These are phyloP conservation scores for Gardenia jasminoides DNA, from an alignment of 257 asterid genomes.

Conservation along the genomic window DNA sequence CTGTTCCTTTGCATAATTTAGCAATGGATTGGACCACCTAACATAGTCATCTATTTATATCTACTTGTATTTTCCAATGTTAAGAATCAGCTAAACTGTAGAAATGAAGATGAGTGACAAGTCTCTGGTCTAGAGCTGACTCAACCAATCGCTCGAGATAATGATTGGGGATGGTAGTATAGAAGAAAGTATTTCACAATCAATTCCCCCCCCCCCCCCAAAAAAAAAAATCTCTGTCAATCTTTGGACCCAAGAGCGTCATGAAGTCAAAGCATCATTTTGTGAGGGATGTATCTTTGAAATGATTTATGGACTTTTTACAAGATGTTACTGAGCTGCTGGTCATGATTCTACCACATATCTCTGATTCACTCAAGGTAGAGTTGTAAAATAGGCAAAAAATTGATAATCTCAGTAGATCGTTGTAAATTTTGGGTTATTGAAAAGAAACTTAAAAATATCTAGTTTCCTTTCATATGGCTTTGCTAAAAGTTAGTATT, in stretches of 20 bases:
- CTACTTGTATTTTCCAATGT: not conserved
- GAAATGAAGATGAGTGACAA: not conserved
- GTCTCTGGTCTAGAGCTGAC: not conserved
- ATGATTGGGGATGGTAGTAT: not conserved
- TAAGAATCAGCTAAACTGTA: not conserved
- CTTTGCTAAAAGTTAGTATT: not conserved
- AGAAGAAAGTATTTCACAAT: not conserved
- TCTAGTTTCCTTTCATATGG: not conserved
- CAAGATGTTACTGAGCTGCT: not conserved
- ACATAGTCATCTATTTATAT: not conserved
- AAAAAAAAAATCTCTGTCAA: too few species aligned
- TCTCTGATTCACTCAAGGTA: not conserved
- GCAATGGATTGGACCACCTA: not conserved
- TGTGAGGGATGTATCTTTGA: not conserved
- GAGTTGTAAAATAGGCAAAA: not conserved
- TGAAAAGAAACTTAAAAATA: not conserved
- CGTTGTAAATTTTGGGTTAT: not conserved
- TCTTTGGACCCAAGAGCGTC: not conserved
- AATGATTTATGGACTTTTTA: not conserved
- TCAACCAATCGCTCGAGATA: not conserved
- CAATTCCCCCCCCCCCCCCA: not conserved
- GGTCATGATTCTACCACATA: too few species aligned
- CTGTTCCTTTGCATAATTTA: not conserved
- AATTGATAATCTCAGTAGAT: not conserved
- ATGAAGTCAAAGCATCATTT: not conserved